phyloP scores from a whole-genome alignment of 139 green algal species.

The Tetratostichococcus sp. region DNA sequence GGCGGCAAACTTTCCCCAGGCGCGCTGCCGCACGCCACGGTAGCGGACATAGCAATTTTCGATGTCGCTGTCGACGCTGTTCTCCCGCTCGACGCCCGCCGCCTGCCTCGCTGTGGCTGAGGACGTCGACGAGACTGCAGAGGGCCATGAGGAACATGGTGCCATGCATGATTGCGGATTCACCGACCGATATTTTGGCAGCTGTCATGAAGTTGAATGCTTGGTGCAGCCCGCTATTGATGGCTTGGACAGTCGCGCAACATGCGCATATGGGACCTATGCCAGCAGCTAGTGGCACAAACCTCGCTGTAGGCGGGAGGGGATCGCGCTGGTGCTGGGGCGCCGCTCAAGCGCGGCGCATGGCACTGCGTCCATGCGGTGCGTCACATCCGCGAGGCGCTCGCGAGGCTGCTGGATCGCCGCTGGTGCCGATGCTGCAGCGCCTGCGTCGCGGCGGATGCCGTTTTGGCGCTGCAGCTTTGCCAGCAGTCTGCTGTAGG shows the following conservation, averaged over 20 bases:
- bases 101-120: neutral
- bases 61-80: neutral
- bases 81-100: neutral
- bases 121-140: neutral
- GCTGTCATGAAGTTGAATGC: neutral
- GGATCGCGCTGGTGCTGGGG: neutral
- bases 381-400: neutral
- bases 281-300: neutral
- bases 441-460: too few relatives aligned
- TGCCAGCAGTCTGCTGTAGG: neutral
- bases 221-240: neutral
- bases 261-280: neutral
- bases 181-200: neutral
- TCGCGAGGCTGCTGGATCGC: neutral
- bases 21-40: slow-evolving; percentile 66
- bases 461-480: neutral
- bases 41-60: slow-evolving; percentile 34
- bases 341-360: neutral
- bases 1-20: slow-evolving; percentile 79
- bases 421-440: neutral
- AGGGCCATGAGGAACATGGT: too few relatives aligned
- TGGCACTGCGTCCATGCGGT: neutral
- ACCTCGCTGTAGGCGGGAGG: neutral
- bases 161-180: too few relatives aligned
- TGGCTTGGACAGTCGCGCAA: too few relatives aligned